Evolutionary conservation across 768 basidiomycete species (phyloP).

Genomic region (Atractiella rhizophila): DNA sequence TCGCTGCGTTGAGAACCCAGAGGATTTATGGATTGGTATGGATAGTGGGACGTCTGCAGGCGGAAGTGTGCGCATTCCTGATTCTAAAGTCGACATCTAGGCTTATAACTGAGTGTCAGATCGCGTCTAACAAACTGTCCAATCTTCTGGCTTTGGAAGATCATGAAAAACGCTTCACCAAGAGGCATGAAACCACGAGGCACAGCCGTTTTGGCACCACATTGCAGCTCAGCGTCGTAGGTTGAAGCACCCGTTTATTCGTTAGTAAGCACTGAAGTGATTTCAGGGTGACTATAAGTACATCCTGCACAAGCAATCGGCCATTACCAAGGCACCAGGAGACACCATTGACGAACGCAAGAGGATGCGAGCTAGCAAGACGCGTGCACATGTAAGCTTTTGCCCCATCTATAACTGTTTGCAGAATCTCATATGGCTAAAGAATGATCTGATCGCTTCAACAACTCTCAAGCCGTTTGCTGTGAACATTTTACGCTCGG

Average conservation of each 20-base stretch:
- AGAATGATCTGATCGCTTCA: conserved; percentile 18
- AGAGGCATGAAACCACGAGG: conserved; percentile 39
- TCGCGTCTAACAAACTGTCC: conserved; percentile 29
- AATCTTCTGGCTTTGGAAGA: conserved; percentile 56
- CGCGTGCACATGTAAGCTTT: conserved; percentile 20
- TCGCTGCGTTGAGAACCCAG: conserved; percentile 42
- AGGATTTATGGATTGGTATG: conserved; percentile 26
- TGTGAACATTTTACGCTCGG: conserved; percentile 30
- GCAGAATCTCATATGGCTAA: neutral
- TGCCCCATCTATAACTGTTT: neutral
- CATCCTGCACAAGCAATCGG: conserved; percentile 65
- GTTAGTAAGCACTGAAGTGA: neutral
- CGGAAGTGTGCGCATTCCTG: neutral
- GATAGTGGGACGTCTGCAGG: no score
- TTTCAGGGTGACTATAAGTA: conserved; percentile 22
- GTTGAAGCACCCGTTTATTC: neutral
- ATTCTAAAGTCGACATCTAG: no score
- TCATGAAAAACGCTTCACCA: conserved; percentile 33
- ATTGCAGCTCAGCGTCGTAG: conserved; percentile 42
- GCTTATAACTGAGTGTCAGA: no score
- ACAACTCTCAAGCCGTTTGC: conserved; percentile 21
- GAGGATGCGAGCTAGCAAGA: conserved; percentile 31
- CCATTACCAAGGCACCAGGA: conserved; percentile 41
- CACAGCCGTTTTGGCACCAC: conserved; percentile 96
- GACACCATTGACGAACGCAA: conserved; percentile 46